Evolutionary conservation across 176 grass and related monocot species (phyloP).

Genomic region (Calamus simplicifolius): DNA sequence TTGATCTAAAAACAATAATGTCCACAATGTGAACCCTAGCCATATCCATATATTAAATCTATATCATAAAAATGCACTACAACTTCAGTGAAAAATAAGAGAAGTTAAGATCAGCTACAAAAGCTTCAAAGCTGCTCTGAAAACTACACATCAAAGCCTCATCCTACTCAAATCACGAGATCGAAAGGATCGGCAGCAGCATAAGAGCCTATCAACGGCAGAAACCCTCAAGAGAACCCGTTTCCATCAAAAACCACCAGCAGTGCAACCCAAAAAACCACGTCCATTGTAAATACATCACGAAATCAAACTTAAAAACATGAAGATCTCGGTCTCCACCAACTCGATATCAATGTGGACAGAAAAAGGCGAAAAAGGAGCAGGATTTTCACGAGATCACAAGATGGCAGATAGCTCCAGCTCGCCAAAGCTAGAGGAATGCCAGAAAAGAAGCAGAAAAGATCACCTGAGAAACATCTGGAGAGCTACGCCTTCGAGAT

Average conservation of each 20-base stretch:
- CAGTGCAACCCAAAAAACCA: background rate
- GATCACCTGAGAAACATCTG: no score
- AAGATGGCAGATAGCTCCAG: slow-evolving; percentile 6
- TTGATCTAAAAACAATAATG: no score
- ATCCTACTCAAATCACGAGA: slow-evolving; percentile 17
- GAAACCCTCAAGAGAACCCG: slow-evolving; percentile 9
- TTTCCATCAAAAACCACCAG: slow-evolving; percentile 1
- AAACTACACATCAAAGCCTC: background rate
- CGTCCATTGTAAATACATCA: slow-evolving; percentile 10
- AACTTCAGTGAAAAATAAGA: background rate
- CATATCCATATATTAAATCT: no score
- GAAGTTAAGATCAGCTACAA: background rate
- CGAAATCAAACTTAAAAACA: slow-evolving; percentile 14
- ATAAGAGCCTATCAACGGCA: background rate
- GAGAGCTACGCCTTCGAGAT: background rate
- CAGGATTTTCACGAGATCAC: slow-evolving; percentile 40
- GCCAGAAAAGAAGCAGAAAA: slow-evolving; percentile 5
- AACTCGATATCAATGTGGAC: background rate
- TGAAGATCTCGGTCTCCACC: slow-evolving; percentile 17
- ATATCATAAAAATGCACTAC: no score
- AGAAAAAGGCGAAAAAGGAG: background rate
- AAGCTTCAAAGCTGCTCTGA: no score
- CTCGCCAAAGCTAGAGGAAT: slow-evolving; percentile 16
- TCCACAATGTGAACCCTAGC: no score
- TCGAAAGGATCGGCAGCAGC: slow-evolving; percentile 8